A percentile compares a stretch with the other conserved stretches of the same genome.
These are phyloP conservation scores for Cercophora sp. DNA, from an alignment of 495 filamentous ascomycete genomes.

Conservation along the genomic window DNA sequence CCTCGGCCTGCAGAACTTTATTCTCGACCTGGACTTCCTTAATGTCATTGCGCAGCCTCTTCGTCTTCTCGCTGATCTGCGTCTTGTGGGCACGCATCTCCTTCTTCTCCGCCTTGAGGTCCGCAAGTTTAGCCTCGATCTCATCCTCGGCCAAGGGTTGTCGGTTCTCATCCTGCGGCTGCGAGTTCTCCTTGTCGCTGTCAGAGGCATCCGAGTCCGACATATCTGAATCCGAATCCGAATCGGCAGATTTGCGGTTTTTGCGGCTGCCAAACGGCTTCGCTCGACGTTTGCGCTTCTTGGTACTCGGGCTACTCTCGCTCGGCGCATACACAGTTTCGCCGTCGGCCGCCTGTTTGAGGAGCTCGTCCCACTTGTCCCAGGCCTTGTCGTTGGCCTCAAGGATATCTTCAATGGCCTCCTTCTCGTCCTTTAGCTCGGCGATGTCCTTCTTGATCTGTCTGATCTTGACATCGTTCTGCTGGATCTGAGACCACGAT, in stretches of 20 bases:
- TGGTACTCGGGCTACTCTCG: conserved; percentile 16
- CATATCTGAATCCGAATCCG: conserved; percentile 14
- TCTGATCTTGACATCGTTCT: conserved; percentile 15
- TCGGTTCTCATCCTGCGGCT: not conserved
- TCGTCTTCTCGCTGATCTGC: conserved; percentile 12
- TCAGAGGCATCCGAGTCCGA: conserved; percentile 6
- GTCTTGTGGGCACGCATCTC: conserved; percentile 13
- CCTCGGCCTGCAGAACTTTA: conserved; percentile 14
- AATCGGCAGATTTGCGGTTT: conserved; percentile 15
- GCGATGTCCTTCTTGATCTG: conserved; percentile 42
- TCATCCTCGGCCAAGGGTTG: conserved; percentile 20
- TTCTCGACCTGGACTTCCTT: conserved; percentile 24
- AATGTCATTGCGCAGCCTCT: conserved; percentile 8
- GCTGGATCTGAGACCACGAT: conserved; percentile 13
- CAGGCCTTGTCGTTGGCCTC: conserved; percentile 35
- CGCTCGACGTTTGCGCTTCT: conserved; percentile 29
- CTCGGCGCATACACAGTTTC: conserved; percentile 47
- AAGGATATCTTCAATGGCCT: conserved; percentile 8
- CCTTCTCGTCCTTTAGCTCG: conserved; percentile 31
- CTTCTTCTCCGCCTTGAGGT: conserved; percentile 28
- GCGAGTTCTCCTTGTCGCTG: conserved; percentile 31
- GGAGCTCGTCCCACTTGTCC: conserved; percentile 45
- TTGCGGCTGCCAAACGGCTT: conserved; percentile 21
- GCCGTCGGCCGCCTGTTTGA: conserved; percentile 42
- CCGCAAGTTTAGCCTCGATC: conserved; percentile 19